Evolutionary conservation across 306 rosid genomes (phyloP).

Genomic region (Albizia julibrissin): DNA sequence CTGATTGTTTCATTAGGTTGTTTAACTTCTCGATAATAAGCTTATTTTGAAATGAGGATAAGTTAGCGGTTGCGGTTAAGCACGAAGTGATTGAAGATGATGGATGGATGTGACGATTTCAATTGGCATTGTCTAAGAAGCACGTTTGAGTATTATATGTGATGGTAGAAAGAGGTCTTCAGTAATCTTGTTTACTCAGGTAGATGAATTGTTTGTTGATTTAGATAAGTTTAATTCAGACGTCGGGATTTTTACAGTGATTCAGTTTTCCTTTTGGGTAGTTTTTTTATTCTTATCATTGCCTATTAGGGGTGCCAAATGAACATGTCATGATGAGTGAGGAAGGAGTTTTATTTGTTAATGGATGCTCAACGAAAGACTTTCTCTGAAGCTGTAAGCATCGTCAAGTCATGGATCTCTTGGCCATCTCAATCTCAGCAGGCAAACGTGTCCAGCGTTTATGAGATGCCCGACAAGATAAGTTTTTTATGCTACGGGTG

Average conservation of each 20-base stretch:
- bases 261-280: too few species aligned
- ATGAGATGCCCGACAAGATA: constrained; percentile 68
- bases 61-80: neutral
- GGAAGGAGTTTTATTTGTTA: neutral
- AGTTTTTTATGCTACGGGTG: neutral
- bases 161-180: neutral
- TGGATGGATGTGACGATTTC: neutral
- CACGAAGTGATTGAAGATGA: neutral
- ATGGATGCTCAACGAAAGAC: constrained; percentile 7
- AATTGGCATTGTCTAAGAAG: neutral
- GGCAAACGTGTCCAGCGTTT: constrained; percentile 52
- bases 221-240: too few species aligned
- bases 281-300: neutral
- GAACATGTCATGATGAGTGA: neutral
- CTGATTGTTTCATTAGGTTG: neutral
- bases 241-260: too few species aligned
- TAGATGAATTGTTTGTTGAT: too few species aligned
- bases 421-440: constrained; percentile 39
- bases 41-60: neutral
- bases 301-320: neutral
- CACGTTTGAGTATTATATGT: neutral
- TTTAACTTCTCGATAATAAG: neutral
- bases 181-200: neutral
- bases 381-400: constrained; percentile 10
- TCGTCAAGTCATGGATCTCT: constrained; percentile 8